Conservation (phyloP, 192 early-diverging fungal genomes). For the Backusella tarrabulga region DNA sequence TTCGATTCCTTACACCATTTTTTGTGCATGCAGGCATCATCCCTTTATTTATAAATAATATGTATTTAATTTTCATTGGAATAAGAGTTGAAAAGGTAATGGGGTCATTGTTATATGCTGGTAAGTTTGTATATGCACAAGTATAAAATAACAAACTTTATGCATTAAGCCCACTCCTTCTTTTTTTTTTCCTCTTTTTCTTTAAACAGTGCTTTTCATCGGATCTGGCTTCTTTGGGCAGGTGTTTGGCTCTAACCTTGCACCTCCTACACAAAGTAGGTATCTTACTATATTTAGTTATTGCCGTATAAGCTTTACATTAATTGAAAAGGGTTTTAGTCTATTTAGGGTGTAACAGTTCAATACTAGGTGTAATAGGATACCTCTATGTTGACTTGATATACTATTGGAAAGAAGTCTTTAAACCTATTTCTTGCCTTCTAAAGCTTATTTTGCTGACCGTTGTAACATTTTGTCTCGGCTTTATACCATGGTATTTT, state of each 20-base stretch:
- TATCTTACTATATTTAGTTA: not conserved
- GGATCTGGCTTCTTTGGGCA: slow-evolving; percentile 72
- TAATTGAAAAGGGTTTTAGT: slow-evolving; percentile 21
- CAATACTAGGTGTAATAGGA: slow-evolving; percentile 74
- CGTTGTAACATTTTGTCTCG: slow-evolving; percentile 62
- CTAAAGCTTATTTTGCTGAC: slow-evolving; percentile 65
- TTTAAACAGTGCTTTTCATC: slow-evolving; percentile 25
- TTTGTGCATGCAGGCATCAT: slow-evolving; percentile 81
- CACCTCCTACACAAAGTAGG: slow-evolving; percentile 42
- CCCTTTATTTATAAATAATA: slow-evolving; percentile 73
- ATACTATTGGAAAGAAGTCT: slow-evolving; percentile 71
- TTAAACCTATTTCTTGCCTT: slow-evolving; percentile 63
- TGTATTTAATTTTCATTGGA: slow-evolving; percentile 66
- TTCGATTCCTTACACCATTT: slow-evolving; percentile 74
- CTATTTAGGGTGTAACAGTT: slow-evolving; percentile 57
- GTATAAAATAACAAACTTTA: not conserved
- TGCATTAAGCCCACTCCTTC: too few relatives aligned
- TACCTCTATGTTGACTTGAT: slow-evolving; percentile 76
- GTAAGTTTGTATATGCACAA: slow-evolving; percentile 37
- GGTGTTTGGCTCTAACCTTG: slow-evolving; percentile 74
- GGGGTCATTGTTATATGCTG: slow-evolving; percentile 66
- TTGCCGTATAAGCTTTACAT: not conserved
- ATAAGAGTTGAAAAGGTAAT: slow-evolving; percentile 73
- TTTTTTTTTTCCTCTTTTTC: not conserved
- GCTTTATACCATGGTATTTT: slow-evolving; percentile 62